Evolutionary conservation across 2,329 filamentous ascomycete species (phyloP).

Genomic region (Aspergillus quadricinctus): DNA sequence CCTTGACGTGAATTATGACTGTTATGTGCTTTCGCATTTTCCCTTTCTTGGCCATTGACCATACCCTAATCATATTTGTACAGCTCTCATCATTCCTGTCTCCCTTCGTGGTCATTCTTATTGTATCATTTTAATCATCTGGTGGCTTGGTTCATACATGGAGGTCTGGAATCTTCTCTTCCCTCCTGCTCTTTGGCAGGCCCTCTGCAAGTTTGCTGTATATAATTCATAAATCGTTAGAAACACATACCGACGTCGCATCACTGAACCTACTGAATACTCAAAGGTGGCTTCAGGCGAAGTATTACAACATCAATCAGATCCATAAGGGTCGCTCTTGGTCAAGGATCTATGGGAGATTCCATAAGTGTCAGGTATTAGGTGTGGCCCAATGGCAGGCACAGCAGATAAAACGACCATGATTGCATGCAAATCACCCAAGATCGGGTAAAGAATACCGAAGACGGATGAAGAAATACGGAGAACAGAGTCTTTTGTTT

Average conservation of each 20-base stretch:
- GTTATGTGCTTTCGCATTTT: not conserved
- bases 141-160: not conserved
- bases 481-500: not conserved
- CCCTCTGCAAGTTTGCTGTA: not conserved
- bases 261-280: not conserved
- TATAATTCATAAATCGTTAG: not conserved
- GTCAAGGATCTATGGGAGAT: not conserved
- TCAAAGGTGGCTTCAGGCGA: not conserved
- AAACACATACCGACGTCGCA: not conserved
- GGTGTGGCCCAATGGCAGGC: not conserved
- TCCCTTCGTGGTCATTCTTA: constrained; percentile 1
- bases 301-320: too few relatives aligned
- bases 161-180: not conserved
- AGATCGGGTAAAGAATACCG: not conserved
- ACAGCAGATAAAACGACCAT: not conserved
- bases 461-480: not conserved
- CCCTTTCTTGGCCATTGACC: not conserved
- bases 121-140: constrained; percentile 7
- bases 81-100: constrained; percentile 11
- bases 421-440: not conserved
- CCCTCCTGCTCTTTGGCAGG: not conserved
- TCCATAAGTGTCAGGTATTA: not conserved
- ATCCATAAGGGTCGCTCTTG: not conserved
- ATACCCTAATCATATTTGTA: constrained; percentile 7
- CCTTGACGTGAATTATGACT: not conserved